Evolutionary conservation across 768 basidiomycete species (phyloP).

Genomic region (Boletus vermiculosoides): DNA sequence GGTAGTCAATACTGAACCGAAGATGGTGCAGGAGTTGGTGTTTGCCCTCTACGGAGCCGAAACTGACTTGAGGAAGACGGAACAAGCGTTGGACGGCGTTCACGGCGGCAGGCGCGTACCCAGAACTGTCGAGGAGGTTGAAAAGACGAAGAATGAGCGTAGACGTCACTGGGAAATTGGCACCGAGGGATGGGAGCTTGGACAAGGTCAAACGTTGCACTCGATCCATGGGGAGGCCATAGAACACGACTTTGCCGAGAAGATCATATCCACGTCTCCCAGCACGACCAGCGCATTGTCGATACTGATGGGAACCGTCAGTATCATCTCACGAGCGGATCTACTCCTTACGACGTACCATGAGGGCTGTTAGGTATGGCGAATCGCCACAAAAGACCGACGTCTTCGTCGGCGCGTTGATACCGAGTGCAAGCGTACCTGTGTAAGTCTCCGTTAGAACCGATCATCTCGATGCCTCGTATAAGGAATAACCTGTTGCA

Average conservation of each 20-base stretch:
- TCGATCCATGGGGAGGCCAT: slow-evolving; percentile 61
- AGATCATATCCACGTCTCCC: slow-evolving; percentile 71
- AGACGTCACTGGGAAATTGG: slow-evolving; percentile 64
- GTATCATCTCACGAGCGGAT: not conserved
- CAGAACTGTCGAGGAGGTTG: slow-evolving; percentile 63
- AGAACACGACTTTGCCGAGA: slow-evolving; percentile 71
- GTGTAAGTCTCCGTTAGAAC: not conserved
- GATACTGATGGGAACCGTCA: slow-evolving; percentile 43
- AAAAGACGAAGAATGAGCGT: slow-evolving; percentile 65
- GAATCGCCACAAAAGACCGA: slow-evolving; percentile 65
- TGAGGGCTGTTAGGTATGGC: slow-evolving; percentile 56
- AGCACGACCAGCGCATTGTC: slow-evolving; percentile 73
- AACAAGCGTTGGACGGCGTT: slow-evolving; percentile 53
- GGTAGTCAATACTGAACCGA: slow-evolving; percentile 70
- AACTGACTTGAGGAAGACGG: slow-evolving; percentile 56
- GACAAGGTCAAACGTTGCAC: slow-evolving; percentile 65
- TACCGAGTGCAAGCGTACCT: slow-evolving; percentile 72
- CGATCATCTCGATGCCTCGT: not conserved
- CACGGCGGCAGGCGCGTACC: slow-evolving; percentile 46
- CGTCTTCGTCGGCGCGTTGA: slow-evolving; percentile 71
- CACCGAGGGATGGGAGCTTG: slow-evolving; percentile 57
- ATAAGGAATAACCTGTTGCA: slow-evolving; percentile 48
- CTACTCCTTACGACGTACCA: slow-evolving; percentile 37
- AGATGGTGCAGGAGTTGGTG: slow-evolving; percentile 63
- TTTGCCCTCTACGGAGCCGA: slow-evolving; percentile 52